These are phyloP conservation scores for Zelonia costaricensis DNA, from an alignment of 208 protist genomes.

Conservation along the genomic window DNA sequence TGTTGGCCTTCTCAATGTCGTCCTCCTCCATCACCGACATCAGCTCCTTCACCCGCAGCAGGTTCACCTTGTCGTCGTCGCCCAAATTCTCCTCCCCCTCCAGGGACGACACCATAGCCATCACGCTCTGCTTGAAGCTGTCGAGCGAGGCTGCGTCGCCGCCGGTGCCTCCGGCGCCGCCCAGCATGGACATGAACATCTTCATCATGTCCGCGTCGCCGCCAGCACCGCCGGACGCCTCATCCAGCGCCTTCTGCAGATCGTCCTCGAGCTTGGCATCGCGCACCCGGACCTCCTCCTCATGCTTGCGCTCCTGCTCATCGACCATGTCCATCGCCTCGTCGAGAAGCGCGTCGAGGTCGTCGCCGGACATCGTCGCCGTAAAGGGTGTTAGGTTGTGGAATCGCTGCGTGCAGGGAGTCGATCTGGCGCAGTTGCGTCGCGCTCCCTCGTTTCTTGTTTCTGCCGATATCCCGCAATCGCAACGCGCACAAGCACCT, in stretches of 20 bases:
- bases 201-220: conserved; percentile 37
- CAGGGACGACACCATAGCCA: conserved; percentile 41
- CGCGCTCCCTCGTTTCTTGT: too few relatives aligned
- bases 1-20: conserved; percentile 39
- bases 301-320: conserved; percentile 65
- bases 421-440: too few relatives aligned
- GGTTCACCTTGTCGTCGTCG: conserved; percentile 38
- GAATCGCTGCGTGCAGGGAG: too few relatives aligned
- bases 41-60: conserved; percentile 45
- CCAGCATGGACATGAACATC: conserved; percentile 42
- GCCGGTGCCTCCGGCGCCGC: conserved; percentile 8
- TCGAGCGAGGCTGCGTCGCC: conserved; percentile 33
- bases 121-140: conserved; percentile 53
- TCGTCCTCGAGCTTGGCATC: conserved; percentile 59
- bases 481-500: too few relatives aligned
- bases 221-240: conserved; percentile 12
- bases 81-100: conserved; percentile 39
- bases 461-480: too few relatives aligned
- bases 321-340: conserved; percentile 81
- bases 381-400: background rate
- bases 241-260: conserved; percentile 41
- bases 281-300: conserved; percentile 52
- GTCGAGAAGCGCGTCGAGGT: conserved; percentile 82
- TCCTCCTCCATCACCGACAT: conserved; percentile 57
- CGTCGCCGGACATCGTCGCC: conserved; percentile 50